Base-by-base conservation (phyloP, 495 filamentous ascomycete genomes). In the Pseudotulostoma volvatum region DNA sequence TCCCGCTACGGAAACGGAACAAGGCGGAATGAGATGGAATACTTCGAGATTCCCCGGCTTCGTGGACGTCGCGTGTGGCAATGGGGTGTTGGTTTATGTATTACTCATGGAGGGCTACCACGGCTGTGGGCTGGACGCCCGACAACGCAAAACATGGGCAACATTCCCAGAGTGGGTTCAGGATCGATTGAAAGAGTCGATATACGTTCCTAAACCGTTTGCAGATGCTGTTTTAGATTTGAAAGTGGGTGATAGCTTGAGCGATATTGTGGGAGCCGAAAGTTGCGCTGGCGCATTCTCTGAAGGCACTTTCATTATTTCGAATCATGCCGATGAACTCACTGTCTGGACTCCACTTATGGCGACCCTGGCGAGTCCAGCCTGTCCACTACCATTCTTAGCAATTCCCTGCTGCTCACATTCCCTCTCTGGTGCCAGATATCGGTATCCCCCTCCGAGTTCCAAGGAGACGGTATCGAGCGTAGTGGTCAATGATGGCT, bases 341-440 rank as follows among this genome's bases (percentile, higher is more conserved):
- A 96, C 92, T 1, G 70, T 82, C 3, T 97, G 90, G 90, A 95
- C 92, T 1, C 92, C 90, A 1, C 69, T 94, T 21, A 70, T 97
- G 33, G 84, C 87, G 19, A 71, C 74, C 19, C 61, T 82, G 1
- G 82, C 81, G 14, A 79, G 70, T 36, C 66, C 64, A 0, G 37
- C 33, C 9, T 55, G 47, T 0, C 64, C 57, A 1, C 36, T 57
- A 2, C 81, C 87, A 0, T 97, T 94, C 48, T 71, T 97, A 18
- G 77, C 78, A 37, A 93, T 96, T 30, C 90, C 90, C 1, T 97
- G 90, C 60, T 97, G 90, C 61, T 92, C 84, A 21, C 84, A 93
- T 60, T 67, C 82, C 20, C 74, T 97, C 0, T 73, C 76, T 2
- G 90, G 92, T 1, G 63, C 68, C 7, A 61, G 69, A 31, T 85